Base-by-base conservation (phyloP, 2,329 filamentous ascomycete species). In the Fusarium sp. region DNA sequence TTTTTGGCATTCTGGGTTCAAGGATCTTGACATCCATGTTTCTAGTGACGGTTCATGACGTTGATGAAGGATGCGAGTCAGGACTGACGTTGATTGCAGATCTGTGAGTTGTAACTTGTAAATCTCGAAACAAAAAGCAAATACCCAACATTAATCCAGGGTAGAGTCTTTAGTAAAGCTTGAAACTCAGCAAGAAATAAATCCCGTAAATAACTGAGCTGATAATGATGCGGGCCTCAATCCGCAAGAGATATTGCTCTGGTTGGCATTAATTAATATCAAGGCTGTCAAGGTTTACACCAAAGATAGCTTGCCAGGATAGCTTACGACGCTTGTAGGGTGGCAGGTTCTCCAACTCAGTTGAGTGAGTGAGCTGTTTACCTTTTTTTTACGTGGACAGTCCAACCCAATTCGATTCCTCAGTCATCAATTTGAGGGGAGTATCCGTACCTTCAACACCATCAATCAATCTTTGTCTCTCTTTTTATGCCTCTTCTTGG, bases 41-140 rank as follows among this genome's bases (percentile, higher is more conserved):
- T 32, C 6, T 27, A 50, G 42, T 61, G 64, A 67, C 27, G 30
- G 35, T 35, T 53, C 42, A 70, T 70, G 68, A 67, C 63, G 64
- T 67, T 67, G 42, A 49, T 18, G n/a, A 2, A 27, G 18, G 26
- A 41, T 46, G 30, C 49, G 63, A 67, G 64, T 46, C 63, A 67
- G 40, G 46, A 46, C 20, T 55, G 48, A 32, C 57, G 30, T 55
- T 46, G 48, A 49, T 8, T 27, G 60, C 41, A 67, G 64, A 67
- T 67, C 64, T 7, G 20, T 57, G 27, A 62, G 26, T 45, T 50
- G 44, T 26, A 18, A 9, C 35, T n/a, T 32, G 20, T 8, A 45
- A n/a, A 56, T 46, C 17, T 33, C 12, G 23, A 14, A 26, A 26
- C 15, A 10, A 7, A 20, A 45, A 20, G 7, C 6, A 27, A 18